Evolutionary conservation across 2,329 filamentous ascomycete genomes (phyloP).

Genomic region (Xylaria sp.): DNA sequence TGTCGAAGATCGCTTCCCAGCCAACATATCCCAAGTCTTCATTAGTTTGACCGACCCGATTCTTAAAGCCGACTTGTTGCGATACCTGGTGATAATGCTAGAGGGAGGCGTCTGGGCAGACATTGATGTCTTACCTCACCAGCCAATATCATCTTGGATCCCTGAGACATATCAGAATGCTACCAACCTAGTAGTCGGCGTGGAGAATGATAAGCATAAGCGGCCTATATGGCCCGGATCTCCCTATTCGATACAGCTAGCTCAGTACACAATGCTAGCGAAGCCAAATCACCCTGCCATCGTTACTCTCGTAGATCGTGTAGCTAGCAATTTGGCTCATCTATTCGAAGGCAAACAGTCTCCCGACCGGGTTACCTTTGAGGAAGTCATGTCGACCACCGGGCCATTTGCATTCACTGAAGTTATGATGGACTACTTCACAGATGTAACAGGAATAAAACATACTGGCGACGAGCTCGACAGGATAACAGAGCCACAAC

Average conservation of each 20-base stretch:
- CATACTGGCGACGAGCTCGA: slow-evolving; percentile 42
- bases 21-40: slow-evolving; percentile 57
- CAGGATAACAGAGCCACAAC: slow-evolving; percentile 35
- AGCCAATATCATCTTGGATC: slow-evolving; percentile 71
- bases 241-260: slow-evolving; percentile 74
- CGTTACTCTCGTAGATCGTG: slow-evolving; percentile 67
- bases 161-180: slow-evolving; percentile 64
- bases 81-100: slow-evolving; percentile 67
- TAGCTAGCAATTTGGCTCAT: slow-evolving; percentile 51
- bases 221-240: slow-evolving; percentile 58
- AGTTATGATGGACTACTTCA: slow-evolving; percentile 41
- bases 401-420: slow-evolving; percentile 43
- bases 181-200: slow-evolving; percentile 71
- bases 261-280: slow-evolving; percentile 76
- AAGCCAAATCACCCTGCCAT: slow-evolving; percentile 74
- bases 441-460: slow-evolving; percentile 31
- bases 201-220: slow-evolving; percentile 65
- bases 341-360: slow-evolving; percentile 31
- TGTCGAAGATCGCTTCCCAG: slow-evolving; percentile 69
- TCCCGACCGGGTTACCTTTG: slow-evolving; percentile 30
- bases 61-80: slow-evolving; percentile 65
- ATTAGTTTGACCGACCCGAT: slow-evolving; percentile 55
- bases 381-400: slow-evolving; percentile 42
- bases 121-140: slow-evolving; percentile 71
- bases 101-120: slow-evolving; percentile 74